Conservation (phyloP, 192 early-diverging fungal genomes). For the Coemansia sp. region DNA sequence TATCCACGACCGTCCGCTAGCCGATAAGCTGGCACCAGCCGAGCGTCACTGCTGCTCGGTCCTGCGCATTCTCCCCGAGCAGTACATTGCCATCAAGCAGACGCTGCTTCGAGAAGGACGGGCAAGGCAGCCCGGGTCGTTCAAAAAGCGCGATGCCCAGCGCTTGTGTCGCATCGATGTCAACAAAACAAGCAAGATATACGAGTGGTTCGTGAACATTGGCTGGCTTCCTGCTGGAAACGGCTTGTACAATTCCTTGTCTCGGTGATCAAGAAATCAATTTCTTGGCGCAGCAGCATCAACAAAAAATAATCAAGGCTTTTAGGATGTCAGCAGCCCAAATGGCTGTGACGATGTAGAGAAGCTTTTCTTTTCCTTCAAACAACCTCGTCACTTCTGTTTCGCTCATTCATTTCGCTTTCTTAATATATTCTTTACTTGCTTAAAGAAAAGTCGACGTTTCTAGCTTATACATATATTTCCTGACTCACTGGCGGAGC, state of each 20-base stretch:
- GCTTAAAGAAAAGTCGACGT: background rate
- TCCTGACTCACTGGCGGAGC: slow-evolving; percentile 6
- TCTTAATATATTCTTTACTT: background rate
- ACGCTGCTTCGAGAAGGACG: slow-evolving; percentile 66
- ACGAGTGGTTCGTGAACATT: slow-evolving; percentile 82
- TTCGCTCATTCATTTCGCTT: background rate
- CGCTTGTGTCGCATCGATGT: slow-evolving; percentile 88
- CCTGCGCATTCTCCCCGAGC: slow-evolving; percentile 77
- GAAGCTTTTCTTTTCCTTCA: background rate
- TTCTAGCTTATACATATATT: background rate
- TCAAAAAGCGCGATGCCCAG: slow-evolving; percentile 92
- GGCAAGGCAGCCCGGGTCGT: slow-evolving; percentile 40
- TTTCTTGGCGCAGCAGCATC: background rate
- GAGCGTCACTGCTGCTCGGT: slow-evolving; percentile 75
- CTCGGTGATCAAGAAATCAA: slow-evolving; percentile 14
- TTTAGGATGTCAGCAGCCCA: background rate
- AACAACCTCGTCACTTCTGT: no score
- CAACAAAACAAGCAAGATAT: slow-evolving; percentile 88
- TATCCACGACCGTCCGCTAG: slow-evolving; percentile 32
- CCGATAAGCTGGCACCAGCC: slow-evolving; percentile 50
- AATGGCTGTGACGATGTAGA: no score
- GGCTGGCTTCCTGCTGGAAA: slow-evolving; percentile 72
- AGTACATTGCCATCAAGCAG: slow-evolving; percentile 81
- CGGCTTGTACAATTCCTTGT: slow-evolving; percentile 20
- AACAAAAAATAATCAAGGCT: background rate